phyloP scores from a whole-genome alignment of 2,329 filamentous ascomycete genomes.

The Fonsecaea pugnacius region DNA sequence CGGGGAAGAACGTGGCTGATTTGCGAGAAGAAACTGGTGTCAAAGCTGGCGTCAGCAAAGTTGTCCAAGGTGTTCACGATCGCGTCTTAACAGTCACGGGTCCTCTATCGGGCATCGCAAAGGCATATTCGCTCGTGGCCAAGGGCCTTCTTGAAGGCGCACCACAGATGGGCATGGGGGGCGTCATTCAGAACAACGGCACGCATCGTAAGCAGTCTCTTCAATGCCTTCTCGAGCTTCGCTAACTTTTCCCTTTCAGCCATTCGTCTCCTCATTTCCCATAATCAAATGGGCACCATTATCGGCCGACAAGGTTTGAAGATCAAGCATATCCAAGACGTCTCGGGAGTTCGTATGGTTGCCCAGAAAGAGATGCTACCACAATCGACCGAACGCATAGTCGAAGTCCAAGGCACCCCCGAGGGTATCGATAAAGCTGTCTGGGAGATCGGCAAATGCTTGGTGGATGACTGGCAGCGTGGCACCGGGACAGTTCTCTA shows the following conservation, averaged over 20 bases:
- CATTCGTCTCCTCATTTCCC: conserved; percentile 95
- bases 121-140: conserved; percentile 91
- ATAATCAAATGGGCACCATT: conserved; percentile 99
- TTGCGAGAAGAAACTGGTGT: conserved; percentile 96
- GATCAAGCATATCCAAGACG: conserved; percentile 99
- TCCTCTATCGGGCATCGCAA: conserved; percentile 81
- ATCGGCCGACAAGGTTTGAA: conserved; percentile 95
- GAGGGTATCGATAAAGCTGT: conserved; percentile 94
- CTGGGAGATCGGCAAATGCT: conserved; percentile 98
- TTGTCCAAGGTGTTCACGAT: conserved; percentile 95
- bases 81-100: conserved; percentile 95
- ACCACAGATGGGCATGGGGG: conserved; percentile 94
- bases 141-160: conserved; percentile 90
- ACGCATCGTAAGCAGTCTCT: conserved; percentile 78
- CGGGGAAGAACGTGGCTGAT: conserved; percentile 96
- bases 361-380: conserved; percentile 99
- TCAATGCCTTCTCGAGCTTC: conserved; percentile 8
- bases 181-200: conserved; percentile 80
- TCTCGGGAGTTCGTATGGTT: conserved; percentile 96
- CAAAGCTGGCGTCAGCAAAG: conserved; percentile 97
- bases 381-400: conserved; percentile 96
- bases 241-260: conserved; percentile 59
- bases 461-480: conserved; percentile 96
- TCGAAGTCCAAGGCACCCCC: conserved; percentile 93
- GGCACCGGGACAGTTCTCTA: conserved; percentile 97